phyloP scores from a whole-genome alignment of 106 monocot species.

The Iris macrosiphon region DNA sequence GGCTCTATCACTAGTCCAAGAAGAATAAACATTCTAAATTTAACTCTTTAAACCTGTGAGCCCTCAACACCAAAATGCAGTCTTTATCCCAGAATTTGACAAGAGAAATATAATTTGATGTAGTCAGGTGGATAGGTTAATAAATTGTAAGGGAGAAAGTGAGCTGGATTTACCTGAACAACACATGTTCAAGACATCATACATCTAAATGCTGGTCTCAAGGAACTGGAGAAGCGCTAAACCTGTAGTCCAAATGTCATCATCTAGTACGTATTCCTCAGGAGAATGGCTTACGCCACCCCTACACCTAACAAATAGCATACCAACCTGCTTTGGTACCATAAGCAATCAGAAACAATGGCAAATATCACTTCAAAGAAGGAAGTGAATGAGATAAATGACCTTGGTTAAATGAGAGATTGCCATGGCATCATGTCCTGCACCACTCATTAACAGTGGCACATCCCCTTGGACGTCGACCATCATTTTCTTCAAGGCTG shows the following conservation, averaged over 20 bases:
- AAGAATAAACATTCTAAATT: too few relatives aligned
- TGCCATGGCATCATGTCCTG: conserved; percentile 83
- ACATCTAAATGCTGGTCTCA: too few relatives aligned
- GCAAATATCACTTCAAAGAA: neutral
- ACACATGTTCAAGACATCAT: too few relatives aligned
- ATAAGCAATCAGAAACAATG: neutral
- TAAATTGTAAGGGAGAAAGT: too few relatives aligned
- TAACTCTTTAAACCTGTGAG: too few relatives aligned
- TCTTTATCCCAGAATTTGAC: too few relatives aligned
- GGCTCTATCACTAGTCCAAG: too few relatives aligned
- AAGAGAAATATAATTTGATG: too few relatives aligned
- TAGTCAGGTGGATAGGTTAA: too few relatives aligned
- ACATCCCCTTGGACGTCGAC: conserved; percentile 24
- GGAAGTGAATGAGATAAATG: neutral
- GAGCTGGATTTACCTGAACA: too few relatives aligned
- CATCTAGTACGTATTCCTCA: conserved; percentile 59
- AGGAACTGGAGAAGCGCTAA: conserved; percentile 64
- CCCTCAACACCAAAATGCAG: too few relatives aligned
- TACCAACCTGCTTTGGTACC: conserved; percentile 49
- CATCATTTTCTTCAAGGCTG: conserved; percentile 32
- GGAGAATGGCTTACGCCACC: conserved; percentile 93
- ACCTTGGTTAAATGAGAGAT: conserved; percentile 50
- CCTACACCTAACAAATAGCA: conserved; percentile 92
- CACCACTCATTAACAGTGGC: conserved; percentile 90
- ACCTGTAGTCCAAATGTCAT: conserved; percentile 89